A percentile compares a stretch with the other conserved stretches of the same genome.
Evolutionary conservation across 352 stramenopile species (phyloP).

Genomic region (Pythium guiyangense): DNA sequence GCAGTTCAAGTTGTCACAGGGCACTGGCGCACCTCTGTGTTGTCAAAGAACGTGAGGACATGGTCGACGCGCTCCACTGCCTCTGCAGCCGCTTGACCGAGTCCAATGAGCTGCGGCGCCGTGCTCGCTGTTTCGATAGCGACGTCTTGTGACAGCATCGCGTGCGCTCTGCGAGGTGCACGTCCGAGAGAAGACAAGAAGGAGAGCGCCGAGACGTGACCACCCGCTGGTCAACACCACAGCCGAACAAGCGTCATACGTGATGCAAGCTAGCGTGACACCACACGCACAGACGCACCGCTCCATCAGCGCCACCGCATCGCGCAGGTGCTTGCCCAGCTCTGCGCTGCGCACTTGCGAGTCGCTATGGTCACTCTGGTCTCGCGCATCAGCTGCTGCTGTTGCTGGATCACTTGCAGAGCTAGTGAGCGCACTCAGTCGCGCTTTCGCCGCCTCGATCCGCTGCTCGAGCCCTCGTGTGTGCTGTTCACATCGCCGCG

Average conservation of each 20-base stretch:
- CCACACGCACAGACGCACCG: slow-evolving; percentile 5
- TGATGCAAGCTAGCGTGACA: no score
- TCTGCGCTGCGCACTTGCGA: slow-evolving; percentile 20
- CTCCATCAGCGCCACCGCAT: slow-evolving; percentile 28
- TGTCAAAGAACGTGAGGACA: slow-evolving; percentile 33
- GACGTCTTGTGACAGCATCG: slow-evolving; percentile 28
- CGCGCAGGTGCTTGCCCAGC: slow-evolving; percentile 19
- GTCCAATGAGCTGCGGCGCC: slow-evolving; percentile 19
- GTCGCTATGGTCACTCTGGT: slow-evolving; percentile 8
- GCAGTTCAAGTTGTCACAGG: not conserved
- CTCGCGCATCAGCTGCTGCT: not conserved
- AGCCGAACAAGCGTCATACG: not conserved
- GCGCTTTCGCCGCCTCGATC: slow-evolving; percentile 9
- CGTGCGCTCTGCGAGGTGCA: slow-evolving; percentile 15
- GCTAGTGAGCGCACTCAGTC: slow-evolving; percentile 7
- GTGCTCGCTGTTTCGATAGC: slow-evolving; percentile 16
- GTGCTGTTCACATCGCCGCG: slow-evolving; percentile 11
- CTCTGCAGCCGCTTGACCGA: slow-evolving; percentile 20
- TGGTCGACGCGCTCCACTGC: slow-evolving; percentile 25
- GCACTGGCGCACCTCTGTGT: slow-evolving; percentile 17
- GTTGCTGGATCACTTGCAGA: not conserved
- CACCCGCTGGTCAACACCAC: not conserved
- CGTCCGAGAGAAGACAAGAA: not conserved
- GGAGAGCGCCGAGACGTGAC: not conserved
- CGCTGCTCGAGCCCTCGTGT: slow-evolving; percentile 11